phyloP scores from a whole-genome alignment of 164 flowering plant genomes.

The Sextonia rubra region DNA sequence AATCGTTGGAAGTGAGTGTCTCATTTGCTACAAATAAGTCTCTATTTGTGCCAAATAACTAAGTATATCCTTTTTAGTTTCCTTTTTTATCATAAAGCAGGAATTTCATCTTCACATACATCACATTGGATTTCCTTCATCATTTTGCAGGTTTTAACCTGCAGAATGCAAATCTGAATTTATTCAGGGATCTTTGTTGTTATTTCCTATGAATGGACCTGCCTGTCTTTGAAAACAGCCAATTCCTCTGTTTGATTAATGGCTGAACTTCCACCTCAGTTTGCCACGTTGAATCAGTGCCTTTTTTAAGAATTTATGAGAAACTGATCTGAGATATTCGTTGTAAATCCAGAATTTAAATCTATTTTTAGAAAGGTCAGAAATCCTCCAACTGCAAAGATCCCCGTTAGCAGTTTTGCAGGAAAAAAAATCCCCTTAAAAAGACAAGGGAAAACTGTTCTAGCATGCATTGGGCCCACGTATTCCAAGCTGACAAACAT shows the following conservation, averaged over 20 bases:
- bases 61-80: neutral
- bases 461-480: neutral
- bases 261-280: neutral
- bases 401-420: neutral
- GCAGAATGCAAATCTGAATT: neutral
- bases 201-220: neutral
- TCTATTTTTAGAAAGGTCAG: neutral
- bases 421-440: neutral
- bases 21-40: neutral
- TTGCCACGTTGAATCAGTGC: neutral
- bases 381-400: neutral
- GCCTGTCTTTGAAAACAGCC: neutral
- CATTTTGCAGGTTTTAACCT: neutral
- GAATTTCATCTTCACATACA: neutral
- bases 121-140: neutral
- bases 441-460: neutral
- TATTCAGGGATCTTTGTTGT: neutral
- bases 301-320: neutral
- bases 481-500: neutral
- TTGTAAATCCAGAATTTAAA: neutral
- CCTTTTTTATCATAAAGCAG: neutral
- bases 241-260: neutral
- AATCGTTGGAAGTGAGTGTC: conserved; percentile 92
- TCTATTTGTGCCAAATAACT: neutral
- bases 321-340: neutral